A percentile compares a stretch with the other conserved stretches of the same genome.
phyloP scores from a whole-genome alignment of 805 yeast genomes.

The Ogataea nonfermentans region DNA sequence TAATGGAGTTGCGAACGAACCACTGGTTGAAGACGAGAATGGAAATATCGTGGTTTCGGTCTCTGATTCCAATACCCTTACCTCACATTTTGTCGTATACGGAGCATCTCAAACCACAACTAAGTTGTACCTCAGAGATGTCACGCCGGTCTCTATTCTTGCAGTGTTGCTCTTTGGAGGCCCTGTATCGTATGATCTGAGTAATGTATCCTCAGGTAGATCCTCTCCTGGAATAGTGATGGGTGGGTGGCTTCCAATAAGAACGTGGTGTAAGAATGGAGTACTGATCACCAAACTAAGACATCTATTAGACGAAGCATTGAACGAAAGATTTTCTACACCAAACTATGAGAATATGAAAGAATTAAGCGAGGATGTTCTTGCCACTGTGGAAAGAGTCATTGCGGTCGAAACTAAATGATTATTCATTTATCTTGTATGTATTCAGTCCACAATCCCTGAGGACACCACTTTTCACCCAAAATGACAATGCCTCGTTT shows the following conservation, averaged over 20 bases:
- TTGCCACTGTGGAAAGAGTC: slow-evolving; percentile 41
- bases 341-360: slow-evolving; percentile 37
- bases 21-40: slow-evolving; percentile 26
- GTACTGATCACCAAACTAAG: slow-evolving; percentile 75
- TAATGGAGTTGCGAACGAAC: slow-evolving; percentile 8
- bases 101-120: slow-evolving; percentile 56
- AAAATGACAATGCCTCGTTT: slow-evolving; percentile 45
- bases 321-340: slow-evolving; percentile 56
- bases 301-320: slow-evolving; percentile 59
- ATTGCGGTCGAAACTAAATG: slow-evolving; percentile 22
- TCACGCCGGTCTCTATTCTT: slow-evolving; percentile 76
- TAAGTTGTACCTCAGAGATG: slow-evolving; percentile 66
- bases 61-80: slow-evolving; percentile 23
- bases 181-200: slow-evolving; percentile 56
- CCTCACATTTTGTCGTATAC: slow-evolving; percentile 62
- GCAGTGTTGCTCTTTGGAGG: slow-evolving; percentile 84
- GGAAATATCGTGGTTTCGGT: slow-evolving; percentile 36
- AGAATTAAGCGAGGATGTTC: slow-evolving; percentile 34
- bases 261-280: slow-evolving; percentile 94
- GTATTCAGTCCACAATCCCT: slow-evolving; percentile 35
- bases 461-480: slow-evolving; percentile 64
- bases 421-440: slow-evolving; percentile 41
- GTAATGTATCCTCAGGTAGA: slow-evolving; percentile 38
- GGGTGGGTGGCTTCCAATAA: slow-evolving; percentile 85
- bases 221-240: slow-evolving; percentile 81